These are phyloP conservation scores for Truncatella angustata DNA, from an alignment of 2,329 filamentous ascomycete genomes.

Conservation along the genomic window DNA sequence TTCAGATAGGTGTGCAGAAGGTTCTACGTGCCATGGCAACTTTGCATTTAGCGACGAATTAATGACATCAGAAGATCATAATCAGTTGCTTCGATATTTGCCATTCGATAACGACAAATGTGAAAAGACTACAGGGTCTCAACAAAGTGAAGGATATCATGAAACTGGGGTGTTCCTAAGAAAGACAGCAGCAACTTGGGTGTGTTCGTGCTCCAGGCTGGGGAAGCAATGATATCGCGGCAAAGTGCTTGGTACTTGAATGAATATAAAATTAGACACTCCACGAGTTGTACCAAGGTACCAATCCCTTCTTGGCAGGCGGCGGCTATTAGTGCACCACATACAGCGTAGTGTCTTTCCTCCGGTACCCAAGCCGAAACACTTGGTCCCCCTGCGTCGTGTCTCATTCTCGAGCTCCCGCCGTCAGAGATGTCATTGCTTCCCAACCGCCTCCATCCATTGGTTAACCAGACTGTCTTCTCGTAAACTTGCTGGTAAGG, in stretches of 20 bases:
- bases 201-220: background rate
- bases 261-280: background rate
- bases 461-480: background rate
- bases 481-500: too few species aligned
- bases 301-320: background rate
- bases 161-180: too few species aligned
- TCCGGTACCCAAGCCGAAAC: conserved; percentile 9
- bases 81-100: too few species aligned
- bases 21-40: too few species aligned
- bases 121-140: too few species aligned
- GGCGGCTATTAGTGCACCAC: background rate
- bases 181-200: too few species aligned
- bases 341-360: background rate
- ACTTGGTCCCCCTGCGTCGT: conserved; percentile 7
- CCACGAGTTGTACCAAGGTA: background rate
- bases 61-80: too few species aligned
- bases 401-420: conserved; percentile 7
- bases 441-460: background rate
- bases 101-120: too few species aligned
- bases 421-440: conserved; percentile 8
- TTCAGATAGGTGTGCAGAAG: too few species aligned
- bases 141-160: too few species aligned
- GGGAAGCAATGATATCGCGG: too few species aligned
- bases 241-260: background rate
- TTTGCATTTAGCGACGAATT: too few species aligned